Base-by-base conservation (phyloP, 1,284 basidiomycete species). In the Xerocomus amazonicus region DNA sequence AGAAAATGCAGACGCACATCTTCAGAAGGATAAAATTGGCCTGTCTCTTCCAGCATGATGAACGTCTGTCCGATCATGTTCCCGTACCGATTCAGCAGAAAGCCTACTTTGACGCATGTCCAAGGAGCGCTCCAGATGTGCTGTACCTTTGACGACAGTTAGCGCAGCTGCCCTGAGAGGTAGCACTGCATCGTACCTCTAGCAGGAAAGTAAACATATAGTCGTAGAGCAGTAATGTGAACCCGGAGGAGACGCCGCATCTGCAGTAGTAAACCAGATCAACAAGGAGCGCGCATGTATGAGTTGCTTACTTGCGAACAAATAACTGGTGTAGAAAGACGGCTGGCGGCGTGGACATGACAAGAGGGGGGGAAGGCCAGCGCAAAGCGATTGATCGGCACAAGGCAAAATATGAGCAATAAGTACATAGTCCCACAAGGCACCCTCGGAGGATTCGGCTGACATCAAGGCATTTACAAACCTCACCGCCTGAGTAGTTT, bases 21-120 rank as follows among this genome's bases (percentile, higher is more conserved):
- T 37, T 37, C 4, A 14, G 52, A 54, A 19, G 19, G 39, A 13
- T 27, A 44, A 12, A 53, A 8, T 2, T 33, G 37, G 4, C 46
- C 56, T 14, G 41, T 42, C 38, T 53, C 50, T 31, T 52, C 50
- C 14, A 56, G 6, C 32, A 33, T 23, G 32, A 58, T 8, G n/a
- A 56, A 17, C 4, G 47, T 43, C 40, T 56, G 57, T 23, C 56
- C 47, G 4, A 53, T 19, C 39, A 48, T 2, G 36, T 50, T 58
- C 16, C 45, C 57, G 14, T 58, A 59, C 8, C 57, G 51, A 29
- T 58, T 56, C 4, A 48, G n/a, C 10, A 58, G 43, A 35, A 59
- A 59, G 7, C 41, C 33, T 2, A 8, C 13, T 26, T 59, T 56
- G 17, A 53, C 37, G 7, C n/a, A 3, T 4, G 57, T 48, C 48